These are phyloP conservation scores for Hypoxylon sp. DNA, from an alignment of 2,329 filamentous ascomycete species.

Conservation along the genomic window DNA sequence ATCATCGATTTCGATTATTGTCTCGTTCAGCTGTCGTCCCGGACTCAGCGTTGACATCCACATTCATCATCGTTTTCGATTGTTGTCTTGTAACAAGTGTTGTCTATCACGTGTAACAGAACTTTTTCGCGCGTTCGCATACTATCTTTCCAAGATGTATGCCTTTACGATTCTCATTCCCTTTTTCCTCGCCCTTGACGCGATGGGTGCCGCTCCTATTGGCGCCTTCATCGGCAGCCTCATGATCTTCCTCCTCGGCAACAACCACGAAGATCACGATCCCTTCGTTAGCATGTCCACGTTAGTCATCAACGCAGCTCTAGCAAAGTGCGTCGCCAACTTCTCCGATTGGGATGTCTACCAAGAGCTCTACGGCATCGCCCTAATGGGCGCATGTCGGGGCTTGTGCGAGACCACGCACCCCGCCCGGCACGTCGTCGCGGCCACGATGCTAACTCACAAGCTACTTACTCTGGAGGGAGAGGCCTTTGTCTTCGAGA, in stretches of 20 bases:
- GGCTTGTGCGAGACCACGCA: constrained; percentile 6
- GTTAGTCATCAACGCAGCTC: not conserved
- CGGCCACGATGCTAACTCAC: not conserved
- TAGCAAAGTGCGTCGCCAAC: not conserved
- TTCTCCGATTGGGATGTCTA: not conserved
- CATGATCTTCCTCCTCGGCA: constrained; percentile 16
- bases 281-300: not conserved
- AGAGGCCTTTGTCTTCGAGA: not conserved
- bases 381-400: constrained; percentile 19
- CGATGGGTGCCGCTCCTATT: constrained; percentile 9
- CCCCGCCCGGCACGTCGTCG: constrained; percentile 11
- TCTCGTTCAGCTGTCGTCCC: not conserved
- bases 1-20: not conserved
- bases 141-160: constrained; percentile 26
- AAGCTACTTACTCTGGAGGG: not conserved
- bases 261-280: not conserved
- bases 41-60: not conserved
- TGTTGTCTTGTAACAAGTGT: not conserved
- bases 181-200: constrained; percentile 27
- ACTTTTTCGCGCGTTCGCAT: not conserved
- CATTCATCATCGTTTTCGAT: not conserved
- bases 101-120: not conserved
- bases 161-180: constrained; percentile 25
- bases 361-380: constrained; percentile 17
- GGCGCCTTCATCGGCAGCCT: constrained; percentile 17